Evolutionary conservation across 108 stramenopile species (phyloP).

Genomic region (Skeletonema menzelii): DNA sequence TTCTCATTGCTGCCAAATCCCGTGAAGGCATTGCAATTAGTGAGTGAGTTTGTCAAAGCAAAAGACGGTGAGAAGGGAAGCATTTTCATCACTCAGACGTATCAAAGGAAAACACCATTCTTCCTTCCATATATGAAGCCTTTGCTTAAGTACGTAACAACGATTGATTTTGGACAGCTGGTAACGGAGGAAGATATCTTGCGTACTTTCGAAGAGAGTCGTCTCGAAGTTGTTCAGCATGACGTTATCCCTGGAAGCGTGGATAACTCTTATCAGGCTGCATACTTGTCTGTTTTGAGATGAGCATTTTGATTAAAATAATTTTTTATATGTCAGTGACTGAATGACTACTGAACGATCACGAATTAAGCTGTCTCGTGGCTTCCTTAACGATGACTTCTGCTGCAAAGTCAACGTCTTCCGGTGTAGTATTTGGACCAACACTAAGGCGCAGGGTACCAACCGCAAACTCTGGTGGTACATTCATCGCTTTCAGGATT

Average conservation of each 20-base stretch:
- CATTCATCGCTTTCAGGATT: conserved; percentile 89
- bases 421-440: conserved; percentile 79
- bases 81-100: conserved; percentile 75
- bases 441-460: conserved; percentile 93
- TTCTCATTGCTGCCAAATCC: conserved; percentile 71
- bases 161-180: conserved; percentile 73
- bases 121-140: conserved; percentile 56
- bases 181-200: conserved; percentile 45
- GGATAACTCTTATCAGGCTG: conserved; percentile 58
- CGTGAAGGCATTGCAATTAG: conserved; percentile 47
- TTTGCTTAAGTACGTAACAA: conserved; percentile 63
- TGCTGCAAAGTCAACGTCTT: conserved; percentile 86
- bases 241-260: conserved; percentile 51
- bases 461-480: conserved; percentile 69
- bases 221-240: conserved; percentile 47
- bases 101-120: conserved; percentile 55
- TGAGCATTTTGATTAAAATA: not conserved
- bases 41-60: conserved; percentile 26
- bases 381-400: conserved; percentile 67
- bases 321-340: not conserved
- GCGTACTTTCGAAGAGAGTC: conserved; percentile 45
- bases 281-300: conserved; percentile 53
- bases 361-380: conserved; percentile 28
- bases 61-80: conserved; percentile 23
- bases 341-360: too few species aligned